Evolutionary conservation across 2,329 filamentous ascomycete genomes (phyloP).

Genomic region (Thelonectria discophora): DNA sequence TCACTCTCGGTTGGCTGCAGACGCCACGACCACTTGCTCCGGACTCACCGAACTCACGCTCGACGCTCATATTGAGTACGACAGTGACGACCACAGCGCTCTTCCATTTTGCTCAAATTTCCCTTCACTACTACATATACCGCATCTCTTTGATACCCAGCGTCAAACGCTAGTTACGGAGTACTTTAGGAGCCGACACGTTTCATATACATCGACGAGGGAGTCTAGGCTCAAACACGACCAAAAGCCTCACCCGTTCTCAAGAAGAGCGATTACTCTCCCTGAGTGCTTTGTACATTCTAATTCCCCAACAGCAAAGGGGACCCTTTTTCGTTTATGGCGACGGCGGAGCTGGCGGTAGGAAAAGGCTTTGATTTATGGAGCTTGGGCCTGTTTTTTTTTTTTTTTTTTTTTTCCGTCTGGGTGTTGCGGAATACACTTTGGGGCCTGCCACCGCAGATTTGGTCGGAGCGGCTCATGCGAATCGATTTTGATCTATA

Average conservation of each 20-base stretch:
- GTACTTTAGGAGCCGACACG: constrained; percentile 32
- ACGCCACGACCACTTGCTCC: constrained; percentile 12
- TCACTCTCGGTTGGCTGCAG: constrained; percentile 5
- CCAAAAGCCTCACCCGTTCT: constrained; percentile 28
- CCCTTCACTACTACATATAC: constrained; percentile 45
- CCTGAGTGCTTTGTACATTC: constrained; percentile 28
- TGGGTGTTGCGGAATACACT: constrained; percentile 23
- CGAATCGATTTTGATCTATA: constrained; percentile 25
- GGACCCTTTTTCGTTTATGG: constrained; percentile 33
- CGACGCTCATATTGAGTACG: constrained; percentile 38
- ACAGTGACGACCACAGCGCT: constrained; percentile 38
- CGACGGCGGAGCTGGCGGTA: constrained; percentile 34
- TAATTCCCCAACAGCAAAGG: constrained; percentile 28
- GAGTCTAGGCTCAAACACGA: constrained; percentile 26
- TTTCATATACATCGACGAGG: constrained; percentile 35
- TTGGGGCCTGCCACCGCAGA: constrained; percentile 11
- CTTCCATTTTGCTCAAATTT: constrained; percentile 38
- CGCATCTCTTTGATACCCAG: constrained; percentile 44
- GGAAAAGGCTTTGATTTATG: constrained; percentile 41
- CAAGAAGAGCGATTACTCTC: constrained; percentile 28
- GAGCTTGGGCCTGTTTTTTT: constrained; percentile 31
- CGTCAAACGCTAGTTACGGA: constrained; percentile 40
- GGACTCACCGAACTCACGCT: constrained; percentile 15
- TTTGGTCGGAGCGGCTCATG: constrained; percentile 14
- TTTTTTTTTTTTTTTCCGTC: constrained; percentile 19